Percentiles rank a stretch among this genome's conserved stretches.
Evolutionary conservation across 2,329 filamentous ascomycete genomes (phyloP).

Genomic region (Fusarium liriodendri): DNA sequence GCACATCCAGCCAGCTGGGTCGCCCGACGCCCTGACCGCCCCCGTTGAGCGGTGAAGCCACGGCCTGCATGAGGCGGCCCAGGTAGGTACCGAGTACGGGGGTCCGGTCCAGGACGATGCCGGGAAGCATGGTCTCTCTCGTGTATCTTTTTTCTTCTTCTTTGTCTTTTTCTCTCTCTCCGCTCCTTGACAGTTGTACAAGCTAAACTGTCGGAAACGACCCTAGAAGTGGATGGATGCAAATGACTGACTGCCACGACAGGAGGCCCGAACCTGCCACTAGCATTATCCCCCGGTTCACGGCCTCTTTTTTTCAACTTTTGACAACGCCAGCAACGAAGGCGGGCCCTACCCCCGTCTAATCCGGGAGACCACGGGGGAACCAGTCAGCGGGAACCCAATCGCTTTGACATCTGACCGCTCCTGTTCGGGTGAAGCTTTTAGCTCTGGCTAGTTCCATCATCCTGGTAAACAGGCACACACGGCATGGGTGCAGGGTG

Average conservation of each 20-base stretch:
- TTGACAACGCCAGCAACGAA: constrained; percentile 26
- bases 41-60: constrained; percentile 36
- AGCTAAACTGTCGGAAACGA: background rate
- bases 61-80: constrained; percentile 1
- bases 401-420: background rate
- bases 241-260: constrained; percentile 26
- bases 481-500: background rate
- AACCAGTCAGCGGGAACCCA: background rate
- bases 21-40: constrained; percentile 35
- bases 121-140: background rate
- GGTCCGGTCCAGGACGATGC: constrained; percentile 10
- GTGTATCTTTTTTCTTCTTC: background rate
- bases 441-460: background rate
- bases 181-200: background rate
- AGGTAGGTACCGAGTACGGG: background rate
- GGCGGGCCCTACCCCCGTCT: background rate
- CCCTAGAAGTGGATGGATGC: constrained; percentile 7
- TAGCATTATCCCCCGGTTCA: background rate
- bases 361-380: background rate
- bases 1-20: constrained; percentile 36
- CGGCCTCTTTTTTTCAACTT: constrained; percentile 15
- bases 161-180: background rate
- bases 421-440: background rate
- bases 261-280: constrained; percentile 2
- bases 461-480: background rate